A percentile compares a stretch with the other conserved stretches of the same genome.
Evolutionary conservation across 352 stramenopile genomes (phyloP).

Genomic region (Aphanomyces euteiches): DNA sequence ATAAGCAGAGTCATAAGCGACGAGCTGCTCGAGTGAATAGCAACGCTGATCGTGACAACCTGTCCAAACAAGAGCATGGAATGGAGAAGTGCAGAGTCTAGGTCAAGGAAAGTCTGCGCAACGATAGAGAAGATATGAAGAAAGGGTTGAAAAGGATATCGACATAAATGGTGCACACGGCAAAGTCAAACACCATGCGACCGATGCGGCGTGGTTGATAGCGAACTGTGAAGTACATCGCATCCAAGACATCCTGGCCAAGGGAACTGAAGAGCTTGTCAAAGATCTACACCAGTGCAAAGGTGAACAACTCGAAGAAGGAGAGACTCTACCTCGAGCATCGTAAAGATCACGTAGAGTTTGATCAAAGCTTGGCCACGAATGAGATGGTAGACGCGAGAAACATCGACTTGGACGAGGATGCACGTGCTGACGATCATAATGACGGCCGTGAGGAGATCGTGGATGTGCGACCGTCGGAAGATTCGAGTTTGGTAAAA

Average conservation of each 20-base stretch:
- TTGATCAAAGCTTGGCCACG: slow-evolving; percentile 97
- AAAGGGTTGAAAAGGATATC: slow-evolving; percentile 42
- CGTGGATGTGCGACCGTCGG: slow-evolving; percentile 85
- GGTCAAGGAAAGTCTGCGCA: slow-evolving; percentile 34
- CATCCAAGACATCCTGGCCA: slow-evolving; percentile 96
- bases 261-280: slow-evolving; percentile 95
- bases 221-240: slow-evolving; percentile 87
- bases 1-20: slow-evolving; percentile 93
- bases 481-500: slow-evolving; percentile 68
- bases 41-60: slow-evolving; percentile 97
- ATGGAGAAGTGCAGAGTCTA: slow-evolving; percentile 70
- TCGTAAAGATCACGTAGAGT: slow-evolving; percentile 97
- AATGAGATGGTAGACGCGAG: slow-evolving; percentile 98
- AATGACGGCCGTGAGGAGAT: slow-evolving; percentile 87
- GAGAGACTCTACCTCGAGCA: slow-evolving; percentile 81
- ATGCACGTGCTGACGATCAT: slow-evolving; percentile 69
- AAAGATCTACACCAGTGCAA: no score
- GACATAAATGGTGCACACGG: slow-evolving; percentile 71
- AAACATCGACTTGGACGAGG: slow-evolving; percentile 91
- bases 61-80: slow-evolving; percentile 94
- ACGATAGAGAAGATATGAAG: slow-evolving; percentile 40
- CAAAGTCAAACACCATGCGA: slow-evolving; percentile 75
- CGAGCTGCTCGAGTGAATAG: slow-evolving; percentile 93
- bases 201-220: slow-evolving; percentile 67
- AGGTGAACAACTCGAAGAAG: neutral